phyloP scores from a whole-genome alignment of 371 early-diverging fungal genomes.

The Circinella umbellata region DNA sequence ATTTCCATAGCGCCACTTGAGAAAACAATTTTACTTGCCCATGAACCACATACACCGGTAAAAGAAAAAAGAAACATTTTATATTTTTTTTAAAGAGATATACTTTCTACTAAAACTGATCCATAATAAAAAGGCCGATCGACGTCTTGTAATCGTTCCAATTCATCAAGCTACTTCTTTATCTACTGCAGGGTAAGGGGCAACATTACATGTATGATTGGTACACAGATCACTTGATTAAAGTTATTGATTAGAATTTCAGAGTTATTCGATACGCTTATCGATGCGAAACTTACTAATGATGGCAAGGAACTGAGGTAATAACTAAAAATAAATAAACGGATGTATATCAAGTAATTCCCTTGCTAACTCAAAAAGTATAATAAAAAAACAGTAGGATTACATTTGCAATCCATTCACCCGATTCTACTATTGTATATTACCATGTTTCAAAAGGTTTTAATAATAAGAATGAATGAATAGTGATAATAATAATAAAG shows the following conservation, averaged over 20 bases:
- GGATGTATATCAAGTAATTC: background rate
- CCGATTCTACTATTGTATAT: conserved; percentile 51
- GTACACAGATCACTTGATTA: background rate
- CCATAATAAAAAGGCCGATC: background rate
- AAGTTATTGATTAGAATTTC: background rate
- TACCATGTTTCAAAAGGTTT: conserved; percentile 47
- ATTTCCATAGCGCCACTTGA: background rate
- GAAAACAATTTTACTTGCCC: conserved; percentile 1
- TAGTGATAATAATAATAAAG: background rate
- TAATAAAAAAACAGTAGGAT: conserved; percentile 15
- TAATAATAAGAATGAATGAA: conserved; percentile 4
- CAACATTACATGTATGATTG: background rate
- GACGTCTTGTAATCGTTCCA: conserved; percentile 17
- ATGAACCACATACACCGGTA: conserved; percentile 16
- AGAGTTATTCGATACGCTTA: background rate
- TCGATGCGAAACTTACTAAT: conserved; percentile 4
- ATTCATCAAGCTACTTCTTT: conserved; percentile 11
- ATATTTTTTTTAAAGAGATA: background rate
- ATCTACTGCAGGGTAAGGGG: conserved; percentile 13
- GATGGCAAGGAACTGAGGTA: conserved; percentile 1
- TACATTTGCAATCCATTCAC: conserved; percentile 49
- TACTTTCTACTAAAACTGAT: background rate
- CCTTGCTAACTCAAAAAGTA: background rate
- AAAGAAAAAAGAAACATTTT: background rate
- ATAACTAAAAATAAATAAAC: too few relatives aligned